Evolutionary conservation across 75 land plant species (phyloP).

Genomic region (Pinus taeda): DNA sequence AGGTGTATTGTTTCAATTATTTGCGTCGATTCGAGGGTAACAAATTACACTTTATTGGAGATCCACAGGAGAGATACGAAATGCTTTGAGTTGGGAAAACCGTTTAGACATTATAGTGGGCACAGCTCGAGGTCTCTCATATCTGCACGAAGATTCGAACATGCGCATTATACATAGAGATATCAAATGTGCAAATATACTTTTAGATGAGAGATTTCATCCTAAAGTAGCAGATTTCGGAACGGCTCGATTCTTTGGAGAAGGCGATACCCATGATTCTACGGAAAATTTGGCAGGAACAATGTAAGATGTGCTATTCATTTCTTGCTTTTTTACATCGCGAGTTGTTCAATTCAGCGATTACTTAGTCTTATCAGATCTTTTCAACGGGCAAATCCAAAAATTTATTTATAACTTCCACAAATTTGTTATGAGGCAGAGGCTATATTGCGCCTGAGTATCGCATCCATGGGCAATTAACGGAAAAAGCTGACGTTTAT

Average conservation of each 20-base stretch:
- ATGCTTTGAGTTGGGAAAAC: not conserved
- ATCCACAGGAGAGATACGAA: not conserved
- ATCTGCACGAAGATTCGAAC: slow-evolving; percentile 38
- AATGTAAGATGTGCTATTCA: not conserved
- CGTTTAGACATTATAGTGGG: not conserved
- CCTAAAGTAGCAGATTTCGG: slow-evolving; percentile 56
- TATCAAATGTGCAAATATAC: slow-evolving; percentile 59
- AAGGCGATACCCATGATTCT: slow-evolving; percentile 23
- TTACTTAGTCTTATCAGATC: too few species aligned
- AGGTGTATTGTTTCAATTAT: not conserved
- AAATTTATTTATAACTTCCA: too few species aligned
- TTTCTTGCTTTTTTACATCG: not conserved
- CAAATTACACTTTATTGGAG: not conserved
- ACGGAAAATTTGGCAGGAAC: slow-evolving; percentile 41
- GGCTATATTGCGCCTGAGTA: too few species aligned
- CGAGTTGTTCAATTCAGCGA: not conserved
- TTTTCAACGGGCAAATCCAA: too few species aligned
- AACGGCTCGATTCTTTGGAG: slow-evolving; percentile 29
- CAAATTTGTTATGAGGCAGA: not conserved
- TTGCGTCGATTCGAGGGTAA: not conserved
- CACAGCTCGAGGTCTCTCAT: slow-evolving; percentile 8
- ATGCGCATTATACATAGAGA: slow-evolving; percentile 54
- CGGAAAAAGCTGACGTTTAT: slow-evolving; percentile 26
- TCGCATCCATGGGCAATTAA: not conserved
- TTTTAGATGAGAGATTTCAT: slow-evolving; percentile 28